Evolutionary conservation across 108 stramenopile species (phyloP).

Genomic region (Fistulifera pelliculosa): DNA sequence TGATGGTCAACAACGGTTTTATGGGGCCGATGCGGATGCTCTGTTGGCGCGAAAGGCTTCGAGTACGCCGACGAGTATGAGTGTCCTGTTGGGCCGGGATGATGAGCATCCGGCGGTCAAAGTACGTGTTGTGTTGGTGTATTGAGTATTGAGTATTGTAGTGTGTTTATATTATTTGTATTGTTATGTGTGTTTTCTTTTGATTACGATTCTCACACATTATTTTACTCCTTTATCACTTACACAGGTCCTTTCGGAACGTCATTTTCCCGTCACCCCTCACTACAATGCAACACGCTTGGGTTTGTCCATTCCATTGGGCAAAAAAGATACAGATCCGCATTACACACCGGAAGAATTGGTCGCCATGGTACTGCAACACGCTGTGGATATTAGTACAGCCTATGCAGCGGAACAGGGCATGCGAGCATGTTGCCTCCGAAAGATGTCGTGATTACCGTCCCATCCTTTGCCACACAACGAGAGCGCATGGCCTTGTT

Average conservation of each 20-base stretch:
- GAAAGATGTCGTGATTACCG: constrained; percentile 90
- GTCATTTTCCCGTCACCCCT: constrained; percentile 66
- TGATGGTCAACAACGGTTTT: constrained; percentile 85
- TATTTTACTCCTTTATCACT: background rate
- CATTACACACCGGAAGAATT: constrained; percentile 94
- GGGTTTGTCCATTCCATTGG: constrained; percentile 56
- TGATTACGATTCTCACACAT: constrained; percentile 7
- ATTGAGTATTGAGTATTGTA: too few species aligned
- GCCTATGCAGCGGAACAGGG: constrained; percentile 72
- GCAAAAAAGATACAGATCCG: constrained; percentile 27
- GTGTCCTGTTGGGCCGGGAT: constrained; percentile 79
- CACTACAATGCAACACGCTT: constrained; percentile 75
- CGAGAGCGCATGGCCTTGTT: constrained; percentile 87
- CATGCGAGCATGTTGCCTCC: constrained; percentile 14
- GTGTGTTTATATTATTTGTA: too few species aligned
- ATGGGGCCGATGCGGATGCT: constrained; percentile 87
- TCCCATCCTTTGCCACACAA: constrained; percentile 94
- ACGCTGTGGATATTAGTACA: constrained; percentile 87
- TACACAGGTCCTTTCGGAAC: constrained; percentile 49
- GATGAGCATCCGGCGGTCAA: constrained; percentile 70
- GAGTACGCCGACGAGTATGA: constrained; percentile 67
- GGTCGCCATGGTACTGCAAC: constrained; percentile 91
- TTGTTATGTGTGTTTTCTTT: too few species aligned
- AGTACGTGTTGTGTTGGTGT: constrained; percentile 35
- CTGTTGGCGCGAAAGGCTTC: constrained; percentile 90